phyloP scores from a whole-genome alignment of 768 basidiomycete genomes.

The Lactarius tabidus region DNA sequence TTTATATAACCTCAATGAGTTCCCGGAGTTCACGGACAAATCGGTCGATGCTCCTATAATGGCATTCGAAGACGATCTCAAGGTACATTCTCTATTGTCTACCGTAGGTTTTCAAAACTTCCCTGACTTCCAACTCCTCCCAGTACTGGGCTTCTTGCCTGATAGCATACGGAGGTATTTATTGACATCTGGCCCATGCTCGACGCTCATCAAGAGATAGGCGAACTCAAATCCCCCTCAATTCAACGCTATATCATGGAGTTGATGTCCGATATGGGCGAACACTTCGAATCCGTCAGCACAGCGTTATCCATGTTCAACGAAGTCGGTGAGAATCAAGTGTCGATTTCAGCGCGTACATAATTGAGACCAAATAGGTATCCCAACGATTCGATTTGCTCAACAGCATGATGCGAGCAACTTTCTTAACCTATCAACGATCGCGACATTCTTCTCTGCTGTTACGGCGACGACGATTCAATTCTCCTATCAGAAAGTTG shows the following conservation, averaged over 20 bases:
- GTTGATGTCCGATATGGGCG: slow-evolving; percentile 62
- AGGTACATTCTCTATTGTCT: slow-evolving; percentile 36
- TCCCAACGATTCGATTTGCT: slow-evolving; percentile 71
- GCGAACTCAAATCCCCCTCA: slow-evolving; percentile 66
- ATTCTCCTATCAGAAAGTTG: slow-evolving; percentile 53
- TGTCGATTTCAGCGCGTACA: too few species aligned
- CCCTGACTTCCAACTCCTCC: neutral
- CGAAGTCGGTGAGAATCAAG: slow-evolving; percentile 76
- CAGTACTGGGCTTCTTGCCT: slow-evolving; percentile 77
- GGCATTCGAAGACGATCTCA: slow-evolving; percentile 66
- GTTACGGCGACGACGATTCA: slow-evolving; percentile 72
- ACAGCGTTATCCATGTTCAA: slow-evolving; percentile 66
- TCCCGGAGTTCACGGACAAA: slow-evolving; percentile 75
- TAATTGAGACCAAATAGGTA: slow-evolving; percentile 42
- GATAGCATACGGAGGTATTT: slow-evolving; percentile 53
- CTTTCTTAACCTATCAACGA: slow-evolving; percentile 69
- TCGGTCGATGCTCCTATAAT: slow-evolving; percentile 62
- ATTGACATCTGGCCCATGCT: neutral
- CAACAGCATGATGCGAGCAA: slow-evolving; percentile 70
- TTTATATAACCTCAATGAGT: slow-evolving; percentile 66
- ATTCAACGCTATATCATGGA: slow-evolving; percentile 74
- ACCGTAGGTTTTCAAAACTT: slow-evolving; percentile 8
- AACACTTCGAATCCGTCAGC: slow-evolving; percentile 66
- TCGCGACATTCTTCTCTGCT: slow-evolving; percentile 74
- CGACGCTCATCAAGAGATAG: slow-evolving; percentile 42